Evolutionary conservation across 345 rosid species (phyloP).

Genomic region (Camelina neglecta): DNA sequence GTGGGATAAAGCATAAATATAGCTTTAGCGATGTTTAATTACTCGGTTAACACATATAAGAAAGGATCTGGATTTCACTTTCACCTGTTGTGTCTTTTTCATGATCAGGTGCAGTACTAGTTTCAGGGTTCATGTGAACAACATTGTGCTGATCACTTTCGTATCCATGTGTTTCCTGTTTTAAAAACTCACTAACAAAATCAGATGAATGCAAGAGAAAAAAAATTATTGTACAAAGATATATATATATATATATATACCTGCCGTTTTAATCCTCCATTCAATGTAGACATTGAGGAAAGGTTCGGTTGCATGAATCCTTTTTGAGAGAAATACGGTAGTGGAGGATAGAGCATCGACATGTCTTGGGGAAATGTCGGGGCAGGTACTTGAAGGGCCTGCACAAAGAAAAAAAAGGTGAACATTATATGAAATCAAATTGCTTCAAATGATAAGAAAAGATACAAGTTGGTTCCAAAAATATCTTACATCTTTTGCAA

Average conservation of each 20-base stretch:
- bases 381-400: constrained; percentile 66
- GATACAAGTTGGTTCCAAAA: not conserved
- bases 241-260: constrained; percentile 38
- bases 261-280: constrained; percentile 65
- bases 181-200: constrained; percentile 2
- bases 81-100: constrained; percentile 7
- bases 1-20: not conserved
- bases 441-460: not conserved
- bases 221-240: not conserved
- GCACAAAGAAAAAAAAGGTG: constrained; percentile 14
- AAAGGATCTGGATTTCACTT: not conserved
- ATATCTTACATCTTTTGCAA: constrained; percentile 76
- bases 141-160: constrained; percentile 76
- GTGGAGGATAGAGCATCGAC: constrained; percentile 65
- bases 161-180: constrained; percentile 60
- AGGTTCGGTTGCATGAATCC: constrained; percentile 54
- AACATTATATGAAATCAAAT: not conserved
- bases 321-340: constrained; percentile 43
- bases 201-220: constrained; percentile 25
- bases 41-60: not conserved
- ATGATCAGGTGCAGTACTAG: constrained; percentile 40
- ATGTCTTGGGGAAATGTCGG: constrained; percentile 58
- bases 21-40: not conserved
- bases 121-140: constrained; percentile 67
- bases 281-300: constrained; percentile 52